Base-by-base conservation (phyloP, 2,329 filamentous ascomycete species). In the Penicillium sp. region DNA sequence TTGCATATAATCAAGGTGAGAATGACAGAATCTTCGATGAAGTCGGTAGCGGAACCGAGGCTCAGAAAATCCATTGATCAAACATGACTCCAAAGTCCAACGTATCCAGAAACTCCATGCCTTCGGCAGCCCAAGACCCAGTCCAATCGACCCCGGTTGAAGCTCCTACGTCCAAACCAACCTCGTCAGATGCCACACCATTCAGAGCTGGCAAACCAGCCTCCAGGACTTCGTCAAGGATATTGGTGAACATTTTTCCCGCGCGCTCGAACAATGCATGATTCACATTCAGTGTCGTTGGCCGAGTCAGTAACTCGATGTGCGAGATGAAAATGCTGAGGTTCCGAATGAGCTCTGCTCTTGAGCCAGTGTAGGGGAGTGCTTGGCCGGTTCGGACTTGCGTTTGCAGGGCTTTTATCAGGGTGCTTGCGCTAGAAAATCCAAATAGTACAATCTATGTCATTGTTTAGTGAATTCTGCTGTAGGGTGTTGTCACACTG, bases 311-410 rank as follows among this genome's bases (percentile, higher is more conserved):
- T 0, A 69, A 71, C 31, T 79, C 78, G 1, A 81, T 69, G 54
- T 79, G 75, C 3, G 70, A 71, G 17, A 79, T 77, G 17, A 81
- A 72, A 0, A 80, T 77, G 35, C 72, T 75, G 0, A 80, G 61
- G 66, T 74, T 75, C 6, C 78, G 76, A 44, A 80, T 75, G 3
- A 78, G 73, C 11, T 75, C 73, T 0, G 72, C 65, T 19, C 76
- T 68, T 0, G 75, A 76, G 2, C 77, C 72, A 1, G 66, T 68
- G 7, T 69, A 67, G 0, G 75, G 74, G 30, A 79, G 74, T 7
- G 65, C 60, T 6, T 71, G 67, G 19, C 69, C 66, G 7, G 67
- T 70, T 23, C 62, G 64, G 5, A 58, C 66, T 61, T 72, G 66
- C 11, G 65, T 64, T 44, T 72, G 69, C 2, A 73, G 60, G 5